A percentile compares a stretch with the other conserved stretches of the same genome.
phyloP scores from a whole-genome alignment of 148 eudicot species.

The Cornus florida region DNA sequence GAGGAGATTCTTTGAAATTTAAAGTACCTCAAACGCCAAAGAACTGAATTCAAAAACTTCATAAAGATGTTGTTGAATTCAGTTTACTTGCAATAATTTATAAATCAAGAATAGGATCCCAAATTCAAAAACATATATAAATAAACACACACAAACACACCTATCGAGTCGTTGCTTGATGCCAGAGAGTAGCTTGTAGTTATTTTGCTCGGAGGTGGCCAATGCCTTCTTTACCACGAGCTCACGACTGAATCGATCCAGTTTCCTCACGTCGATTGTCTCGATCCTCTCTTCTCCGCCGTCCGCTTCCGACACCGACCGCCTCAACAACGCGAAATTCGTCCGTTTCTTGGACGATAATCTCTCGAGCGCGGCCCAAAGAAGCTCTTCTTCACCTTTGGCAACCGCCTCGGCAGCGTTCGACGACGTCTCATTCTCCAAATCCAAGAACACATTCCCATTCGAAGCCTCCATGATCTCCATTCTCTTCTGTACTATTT shows the following conservation, averaged over 20 bases:
- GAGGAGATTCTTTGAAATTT: neutral
- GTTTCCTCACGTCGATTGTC: conserved; percentile 70
- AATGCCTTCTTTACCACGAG: conserved; percentile 64
- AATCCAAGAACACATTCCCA: too few species aligned
- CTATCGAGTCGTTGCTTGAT: conserved; percentile 70
- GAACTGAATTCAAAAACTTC: conserved; percentile 6
- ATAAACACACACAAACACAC: too few species aligned
- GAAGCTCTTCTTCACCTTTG: conserved; percentile 60
- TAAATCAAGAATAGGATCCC: too few species aligned
- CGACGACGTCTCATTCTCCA: too few species aligned
- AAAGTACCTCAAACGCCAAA: too few species aligned
- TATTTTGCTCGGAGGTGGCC: conserved; percentile 79
- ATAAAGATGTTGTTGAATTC: too few species aligned
- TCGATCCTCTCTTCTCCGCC: conserved; percentile 19
- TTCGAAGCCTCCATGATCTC: too few species aligned
- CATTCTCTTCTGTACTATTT: too few species aligned
- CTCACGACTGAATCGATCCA: conserved; percentile 57
- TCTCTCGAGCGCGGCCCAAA: conserved; percentile 76
- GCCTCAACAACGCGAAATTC: conserved; percentile 51
- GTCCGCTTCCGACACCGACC: conserved; percentile 20
- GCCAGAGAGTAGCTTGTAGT: conserved; percentile 63
- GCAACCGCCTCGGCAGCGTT: conserved; percentile 43
- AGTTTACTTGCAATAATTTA: too few species aligned
- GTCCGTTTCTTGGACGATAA: conserved; percentile 57
- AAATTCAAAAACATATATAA: too few species aligned